Base-by-base conservation (phyloP, 2,329 filamentous ascomycete genomes). In the Trichoderma pleuroti region DNA sequence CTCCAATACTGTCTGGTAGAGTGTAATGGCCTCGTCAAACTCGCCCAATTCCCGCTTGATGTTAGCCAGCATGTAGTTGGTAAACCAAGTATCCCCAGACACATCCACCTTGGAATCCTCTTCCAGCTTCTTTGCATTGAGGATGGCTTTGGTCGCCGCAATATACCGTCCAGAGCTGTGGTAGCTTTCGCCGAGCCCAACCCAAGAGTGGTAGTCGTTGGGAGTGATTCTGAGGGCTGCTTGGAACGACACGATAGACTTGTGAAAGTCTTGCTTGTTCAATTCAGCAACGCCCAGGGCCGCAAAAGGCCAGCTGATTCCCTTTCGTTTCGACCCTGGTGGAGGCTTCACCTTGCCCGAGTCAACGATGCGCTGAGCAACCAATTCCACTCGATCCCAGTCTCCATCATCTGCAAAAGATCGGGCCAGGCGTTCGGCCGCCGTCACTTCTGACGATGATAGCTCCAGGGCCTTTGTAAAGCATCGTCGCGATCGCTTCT, bases 381-480 rank as follows among this genome's bases (percentile, higher is more conserved):
- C 91, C 24, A 97, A 88, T 81, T 98, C 96, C 9, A 99, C 97
- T 64, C 97, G 90, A 74, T 98, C 96, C 96, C 96, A 99, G 76
- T 99, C 96, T 46, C 92, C 90, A 74, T 94, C 91, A 68, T 97
- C 90, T 0, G 97, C 95, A 79, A 98, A 99, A 0, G 90, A 90
- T 71, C 88, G 88, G 2, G 96, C 94, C 18, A 99, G 86, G 32
- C 93, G 88, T 80, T 98, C 93, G 0, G 96, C 96, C 42, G 96
- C 93, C 74, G 91, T 86, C 1, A 97, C 88, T 78, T 99, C 96
- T 0, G 92, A 91, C 0, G 93, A 84, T 0, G 96, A 99, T 4
- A 99, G 83, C 79, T 99, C 96, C 63, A 99, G 92, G 0, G 96
- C 96, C 79, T 98, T 98, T 76, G 98, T 93, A 76, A 98, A 98